Conservation (phyloP, 148 eudicot species). For the Pharnaceum exiguum region DNA sequence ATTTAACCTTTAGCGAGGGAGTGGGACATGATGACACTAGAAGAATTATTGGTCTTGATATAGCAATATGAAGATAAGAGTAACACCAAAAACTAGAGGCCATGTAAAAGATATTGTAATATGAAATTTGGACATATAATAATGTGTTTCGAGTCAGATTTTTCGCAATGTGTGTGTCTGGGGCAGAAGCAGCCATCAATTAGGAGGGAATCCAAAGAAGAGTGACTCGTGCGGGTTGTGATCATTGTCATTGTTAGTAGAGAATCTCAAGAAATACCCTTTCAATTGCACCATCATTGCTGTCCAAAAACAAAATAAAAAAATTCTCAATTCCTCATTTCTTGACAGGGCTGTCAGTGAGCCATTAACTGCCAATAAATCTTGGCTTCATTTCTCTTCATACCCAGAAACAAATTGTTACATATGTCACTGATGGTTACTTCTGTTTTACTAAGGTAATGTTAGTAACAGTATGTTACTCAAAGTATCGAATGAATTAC, state of each 20-base stretch:
- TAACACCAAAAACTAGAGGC: no score
- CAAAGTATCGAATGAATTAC: no score
- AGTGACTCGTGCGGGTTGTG: conserved; percentile 28
- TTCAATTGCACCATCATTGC: no score
- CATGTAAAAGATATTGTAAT: conserved; percentile 9
- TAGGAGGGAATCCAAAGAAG: conserved; percentile 37
- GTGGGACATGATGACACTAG: conserved; percentile 16
- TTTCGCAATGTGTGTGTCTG: not conserved
- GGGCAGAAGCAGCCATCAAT: conserved; percentile 6
- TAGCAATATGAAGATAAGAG: not conserved
- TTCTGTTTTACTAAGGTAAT: no score
- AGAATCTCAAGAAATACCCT: conserved; percentile 18
- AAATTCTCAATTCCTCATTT: no score
- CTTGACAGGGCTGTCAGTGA: no score
- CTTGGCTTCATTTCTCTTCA: no score
- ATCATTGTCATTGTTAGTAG: conserved; percentile 14
- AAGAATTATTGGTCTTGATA: not conserved
- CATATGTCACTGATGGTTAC: no score
- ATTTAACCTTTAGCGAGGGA: not conserved
- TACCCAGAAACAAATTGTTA: no score
- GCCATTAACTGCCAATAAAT: no score
- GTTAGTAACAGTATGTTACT: no score
- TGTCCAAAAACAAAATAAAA: no score
- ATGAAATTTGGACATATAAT: not conserved
- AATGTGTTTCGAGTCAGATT: not conserved